Conservation (phyloP, 805 yeast genomes). For the Zygotorulaspora florentina region DNA sequence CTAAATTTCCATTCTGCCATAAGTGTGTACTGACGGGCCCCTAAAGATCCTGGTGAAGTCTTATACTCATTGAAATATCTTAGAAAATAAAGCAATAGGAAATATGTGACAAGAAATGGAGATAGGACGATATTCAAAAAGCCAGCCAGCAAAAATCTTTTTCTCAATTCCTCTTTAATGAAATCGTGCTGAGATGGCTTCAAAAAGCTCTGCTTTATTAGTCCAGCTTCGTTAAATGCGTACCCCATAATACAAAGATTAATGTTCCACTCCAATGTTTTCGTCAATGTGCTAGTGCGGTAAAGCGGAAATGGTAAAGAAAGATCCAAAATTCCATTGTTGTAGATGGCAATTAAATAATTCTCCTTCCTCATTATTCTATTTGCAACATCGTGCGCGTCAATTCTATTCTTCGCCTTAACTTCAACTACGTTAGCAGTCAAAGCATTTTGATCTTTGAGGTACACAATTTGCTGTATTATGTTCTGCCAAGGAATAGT, state of each 20-base stretch:
- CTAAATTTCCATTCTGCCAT: conserved; percentile 92
- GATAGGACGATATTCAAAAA: conserved; percentile 74
- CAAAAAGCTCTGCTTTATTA: conserved; percentile 64
- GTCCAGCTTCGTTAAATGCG: conserved; percentile 80
- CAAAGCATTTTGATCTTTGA: conserved; percentile 75
- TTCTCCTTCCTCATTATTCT: conserved; percentile 94
- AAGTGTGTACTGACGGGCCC: conserved; percentile 86
- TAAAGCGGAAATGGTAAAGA: conserved; percentile 52
- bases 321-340: conserved; percentile 67
- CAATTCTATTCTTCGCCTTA: conserved; percentile 68
- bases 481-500: conserved; percentile 91
- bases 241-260: conserved; percentile 83
- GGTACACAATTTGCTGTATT: conserved; percentile 64
- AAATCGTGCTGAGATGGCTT: conserved; percentile 65
- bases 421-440: conserved; percentile 49
- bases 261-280: conserved; percentile 91
- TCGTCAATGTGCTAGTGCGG: conserved; percentile 53
- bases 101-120: conserved; percentile 82
- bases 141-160: conserved; percentile 85
- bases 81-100: conserved; percentile 78
- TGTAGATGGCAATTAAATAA: conserved; percentile 84
- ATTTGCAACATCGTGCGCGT: conserved; percentile 93
- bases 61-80: conserved; percentile 90
- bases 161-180: conserved; percentile 63
- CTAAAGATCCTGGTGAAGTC: conserved; percentile 77